Percentiles rank a stretch among this genome's conserved stretches.
phyloP scores from a whole-genome alignment of 305 asterid genomes.

The Fraxinus ornus region DNA sequence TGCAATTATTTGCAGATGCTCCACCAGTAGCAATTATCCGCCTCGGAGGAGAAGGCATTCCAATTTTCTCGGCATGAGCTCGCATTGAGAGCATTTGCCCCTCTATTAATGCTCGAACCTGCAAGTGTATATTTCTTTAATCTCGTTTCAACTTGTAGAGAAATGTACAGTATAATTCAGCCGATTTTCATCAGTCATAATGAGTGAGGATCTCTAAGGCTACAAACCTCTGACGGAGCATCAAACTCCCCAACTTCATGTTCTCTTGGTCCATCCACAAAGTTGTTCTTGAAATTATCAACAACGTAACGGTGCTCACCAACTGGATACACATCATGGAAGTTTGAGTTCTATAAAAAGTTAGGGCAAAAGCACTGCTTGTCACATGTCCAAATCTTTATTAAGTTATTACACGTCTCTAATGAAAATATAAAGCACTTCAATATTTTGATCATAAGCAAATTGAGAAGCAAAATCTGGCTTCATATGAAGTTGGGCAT shows the following conservation, averaged over 20 bases:
- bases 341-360: slow-evolving; percentile 3
- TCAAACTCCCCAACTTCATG: slow-evolving; percentile 46
- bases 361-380: neutral
- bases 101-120: slow-evolving; percentile 75
- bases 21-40: slow-evolving; percentile 82
- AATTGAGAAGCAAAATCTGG: neutral
- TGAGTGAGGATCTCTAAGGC: neutral
- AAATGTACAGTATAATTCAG: neutral
- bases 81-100: slow-evolving; percentile 85
- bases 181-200: neutral
- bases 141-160: neutral
- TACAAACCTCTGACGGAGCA: slow-evolving; percentile 68
- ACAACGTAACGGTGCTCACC: slow-evolving; percentile 62
- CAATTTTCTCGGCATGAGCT: slow-evolving; percentile 67
- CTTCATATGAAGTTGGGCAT: neutral
- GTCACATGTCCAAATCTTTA: neutral
- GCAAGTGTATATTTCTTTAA: slow-evolving; percentile 11
- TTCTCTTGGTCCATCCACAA: slow-evolving; percentile 38
- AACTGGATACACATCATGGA: slow-evolving; percentile 37
- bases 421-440: neutral
- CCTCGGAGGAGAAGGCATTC: slow-evolving; percentile 76
- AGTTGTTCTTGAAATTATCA: slow-evolving; percentile 35
- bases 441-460: neutral
- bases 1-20: slow-evolving; percentile 61
- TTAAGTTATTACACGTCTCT: neutral